A percentile compares a stretch with the other conserved stretches of the same genome.
Evolutionary conservation across 2,329 filamentous ascomycete genomes (phyloP).

Genomic region (Rosellinia necatrix): DNA sequence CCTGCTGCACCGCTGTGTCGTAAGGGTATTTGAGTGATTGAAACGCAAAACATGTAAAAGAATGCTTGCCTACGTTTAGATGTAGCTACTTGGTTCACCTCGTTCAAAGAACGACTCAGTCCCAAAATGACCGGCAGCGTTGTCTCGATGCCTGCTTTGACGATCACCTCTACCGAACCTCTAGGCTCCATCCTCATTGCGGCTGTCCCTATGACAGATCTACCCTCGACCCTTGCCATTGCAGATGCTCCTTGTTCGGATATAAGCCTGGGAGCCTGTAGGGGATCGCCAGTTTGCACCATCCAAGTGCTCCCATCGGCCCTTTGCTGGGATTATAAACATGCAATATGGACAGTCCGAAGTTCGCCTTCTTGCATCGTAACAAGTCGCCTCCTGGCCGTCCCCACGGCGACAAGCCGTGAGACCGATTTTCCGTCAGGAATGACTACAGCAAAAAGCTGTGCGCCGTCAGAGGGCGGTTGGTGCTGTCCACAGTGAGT

Average conservation of each 20-base stretch:
- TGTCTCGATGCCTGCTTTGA: not conserved
- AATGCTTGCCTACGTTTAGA: too few species aligned
- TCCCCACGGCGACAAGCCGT: not conserved
- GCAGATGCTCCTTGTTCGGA: not conserved
- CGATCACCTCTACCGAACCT: not conserved
- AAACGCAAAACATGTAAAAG: too few species aligned
- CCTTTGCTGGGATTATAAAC: constrained; percentile 6
- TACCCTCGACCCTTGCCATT: not conserved
- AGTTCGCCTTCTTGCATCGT: not conserved
- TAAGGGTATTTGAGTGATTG: too few species aligned
- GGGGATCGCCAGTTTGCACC: not conserved
- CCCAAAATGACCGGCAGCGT: not conserved
- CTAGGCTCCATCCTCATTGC: not conserved
- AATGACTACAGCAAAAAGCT: constrained; percentile 1
- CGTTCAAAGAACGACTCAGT: not conserved
- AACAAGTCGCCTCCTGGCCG: not conserved
- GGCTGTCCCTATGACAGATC: too few species aligned
- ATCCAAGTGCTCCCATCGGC: constrained; percentile 10
- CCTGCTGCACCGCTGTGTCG: too few species aligned
- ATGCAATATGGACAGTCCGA: not conserved
- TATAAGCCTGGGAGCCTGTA: not conserved
- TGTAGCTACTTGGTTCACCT: not conserved
- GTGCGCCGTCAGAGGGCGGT: not conserved
- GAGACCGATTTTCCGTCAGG: not conserved
- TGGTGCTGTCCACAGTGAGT: constrained; percentile 17